Evolutionary conservation across 768 basidiomycete species (phyloP), one percentile per base, ranked within the genome.

Genomic region (Russula sp.): DNA sequence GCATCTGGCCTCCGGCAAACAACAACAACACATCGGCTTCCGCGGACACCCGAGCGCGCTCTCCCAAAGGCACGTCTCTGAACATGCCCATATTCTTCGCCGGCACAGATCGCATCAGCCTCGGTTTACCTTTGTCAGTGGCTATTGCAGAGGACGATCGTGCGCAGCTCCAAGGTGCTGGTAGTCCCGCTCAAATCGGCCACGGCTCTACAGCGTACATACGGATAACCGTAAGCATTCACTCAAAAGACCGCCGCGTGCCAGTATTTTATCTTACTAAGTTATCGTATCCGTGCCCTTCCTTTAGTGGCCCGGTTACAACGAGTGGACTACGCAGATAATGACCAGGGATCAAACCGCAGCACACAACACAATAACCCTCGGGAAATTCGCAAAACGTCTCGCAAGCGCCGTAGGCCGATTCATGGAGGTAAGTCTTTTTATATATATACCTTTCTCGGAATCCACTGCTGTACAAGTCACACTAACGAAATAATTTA

Each of bases 291-390:
- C 28, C 28, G 28, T 30, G 5, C 28, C 28, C 28, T 26, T 30
- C 28, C 11, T 44, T 11, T n/a, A 66, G 65, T 66, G 65, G 65
- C 65, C 62, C 1, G 65, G 65, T 2, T 66, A 66, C 24, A 11
- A 5, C 10, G 42, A 53, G 8, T 64, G 57, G 62, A 9, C 8
- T 11, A 64, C 26, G 2, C 65, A 66, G 44, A 57, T 66, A 9
- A 64, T 54, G 24, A 64, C 65, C 40, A 44, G 46, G 20, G 55
- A 66, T 24, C 62, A 66, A 34, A 64, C 65, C 1, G 5, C 24
- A 18, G 30, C 20, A 7, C 65, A 56, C 28, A 57, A 24, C 0
- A 56, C 57, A 1, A 64, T 64, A 28, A 9, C 28, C 9, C 51
- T 66, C 26, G 55, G 34, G 13, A 51, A 24, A 22, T 48, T 66